Evolutionary conservation across 1,139 yeast genomes (phyloP), one percentile per base, ranked within the genome.

Genomic region (Yamadazyma dendronema): DNA sequence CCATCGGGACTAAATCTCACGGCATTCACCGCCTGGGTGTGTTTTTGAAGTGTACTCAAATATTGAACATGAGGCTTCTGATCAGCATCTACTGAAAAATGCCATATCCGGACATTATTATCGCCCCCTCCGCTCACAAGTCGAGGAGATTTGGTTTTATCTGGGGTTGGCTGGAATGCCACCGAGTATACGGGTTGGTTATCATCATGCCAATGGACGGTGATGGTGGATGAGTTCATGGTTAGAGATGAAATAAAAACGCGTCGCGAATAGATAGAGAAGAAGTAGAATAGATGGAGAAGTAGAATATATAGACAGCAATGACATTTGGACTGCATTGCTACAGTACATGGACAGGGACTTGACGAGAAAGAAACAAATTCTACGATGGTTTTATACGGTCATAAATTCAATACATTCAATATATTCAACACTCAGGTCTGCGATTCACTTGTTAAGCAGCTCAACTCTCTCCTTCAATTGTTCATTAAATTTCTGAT

Each of bases 91-190:
- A 22, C 27, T 3, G 22, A 12, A 28, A 56, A 43, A 38, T 46
- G 57, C 81, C 95, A 82, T 25, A 88, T 63, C 37, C 97, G 70
- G 11, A 89, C 82, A 52, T 86, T 86, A 54, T 86, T 87, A 57
- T 92, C 98, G 28, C 97, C 97, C 12, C 98, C 98, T 0, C 89
- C 95, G 0, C 97, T 92, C 3, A 82, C 92, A 28, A 92, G 63
- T 31, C 92, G 70, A 11, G 52, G 53, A 4, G 69, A 54, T 28
- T 17, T 27, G 23, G 16, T 28, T 28, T 43, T 37, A 17, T 52
- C 55, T 10, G 19, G 5, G 49, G 10, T n/a, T 40, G 87, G 87
- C 58, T 89, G 96, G 58, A 88, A 84, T 43, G 81, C 81, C 1
- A 86, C 81, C 19, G 90, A 76, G 58, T 90, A 94, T 4, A 92